A percentile compares a stretch with the other conserved stretches of the same genome.
These are phyloP conservation scores for Arthrobotrys entomopaga DNA, from an alignment of 2,329 filamentous ascomycete species.

Conservation along the genomic window DNA sequence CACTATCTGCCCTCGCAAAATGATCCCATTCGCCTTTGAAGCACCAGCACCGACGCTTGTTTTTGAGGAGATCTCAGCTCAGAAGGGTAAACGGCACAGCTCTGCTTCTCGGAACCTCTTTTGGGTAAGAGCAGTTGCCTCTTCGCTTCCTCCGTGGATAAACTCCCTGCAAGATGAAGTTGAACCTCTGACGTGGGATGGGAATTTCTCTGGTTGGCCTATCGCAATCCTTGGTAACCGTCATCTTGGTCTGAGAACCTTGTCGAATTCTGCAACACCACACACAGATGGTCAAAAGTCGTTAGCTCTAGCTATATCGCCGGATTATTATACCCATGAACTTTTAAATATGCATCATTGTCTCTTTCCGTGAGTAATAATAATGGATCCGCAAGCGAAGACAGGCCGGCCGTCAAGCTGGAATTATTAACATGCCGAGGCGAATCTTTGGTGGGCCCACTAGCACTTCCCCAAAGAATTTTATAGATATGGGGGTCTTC, in stretches of 20 bases:
- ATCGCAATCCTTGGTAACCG: slow-evolving; percentile 38
- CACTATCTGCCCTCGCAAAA: slow-evolving; percentile 1
- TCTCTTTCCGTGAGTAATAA: slow-evolving; percentile 33
- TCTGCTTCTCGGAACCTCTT: not conserved
- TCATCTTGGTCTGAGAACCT: slow-evolving; percentile 13
- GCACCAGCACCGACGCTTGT: not conserved
- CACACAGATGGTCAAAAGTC: slow-evolving; percentile 9
- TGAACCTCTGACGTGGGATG: slow-evolving; percentile 41
- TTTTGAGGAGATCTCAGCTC: not conserved
- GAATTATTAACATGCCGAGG: slow-evolving; percentile 45
- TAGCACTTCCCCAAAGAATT: slow-evolving; percentile 24
- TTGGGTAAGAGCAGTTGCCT: slow-evolving; percentile 21
- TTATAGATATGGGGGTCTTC: slow-evolving; percentile 45
- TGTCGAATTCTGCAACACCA: slow-evolving; percentile 46
- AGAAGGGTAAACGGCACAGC: slow-evolving; percentile 11
- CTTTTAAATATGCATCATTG: slow-evolving; percentile 15
- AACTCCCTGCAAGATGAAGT: slow-evolving; percentile 34
- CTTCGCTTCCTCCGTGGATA: slow-evolving; percentile 49
- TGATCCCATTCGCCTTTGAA: slow-evolving; percentile 16
- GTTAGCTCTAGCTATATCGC: slow-evolving; percentile 21
- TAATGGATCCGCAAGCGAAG: slow-evolving; percentile 43
- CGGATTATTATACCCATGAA: slow-evolving; percentile 36
- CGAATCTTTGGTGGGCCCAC: slow-evolving; percentile 41
- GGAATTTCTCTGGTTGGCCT: slow-evolving; percentile 25
- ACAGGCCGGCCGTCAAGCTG: slow-evolving; percentile 12